Percentiles rank a stretch among this genome's conserved stretches.
These are phyloP conservation scores for Cladophialophora yegresii DNA, from an alignment of 2,329 filamentous ascomycete genomes.

Conservation along the genomic window DNA sequence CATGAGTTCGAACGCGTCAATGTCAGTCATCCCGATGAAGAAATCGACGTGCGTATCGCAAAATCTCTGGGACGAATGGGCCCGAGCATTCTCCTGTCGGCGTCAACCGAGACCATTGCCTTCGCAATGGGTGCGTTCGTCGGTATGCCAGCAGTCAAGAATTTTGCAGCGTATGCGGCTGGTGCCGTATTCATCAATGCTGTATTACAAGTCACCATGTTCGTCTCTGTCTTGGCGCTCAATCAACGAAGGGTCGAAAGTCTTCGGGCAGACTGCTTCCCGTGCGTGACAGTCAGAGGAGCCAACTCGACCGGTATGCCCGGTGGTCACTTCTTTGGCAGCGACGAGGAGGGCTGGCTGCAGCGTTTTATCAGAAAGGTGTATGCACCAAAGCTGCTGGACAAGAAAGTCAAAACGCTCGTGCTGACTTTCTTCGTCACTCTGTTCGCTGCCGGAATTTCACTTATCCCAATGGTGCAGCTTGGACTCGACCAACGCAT, in stretches of 20 bases:
- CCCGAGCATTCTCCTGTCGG: slow-evolving; percentile 91
- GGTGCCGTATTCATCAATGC: slow-evolving; percentile 97
- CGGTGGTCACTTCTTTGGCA: slow-evolving; percentile 67
- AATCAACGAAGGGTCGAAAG: slow-evolving; percentile 91
- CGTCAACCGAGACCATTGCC: slow-evolving; percentile 88
- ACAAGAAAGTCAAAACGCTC: slow-evolving; percentile 73
- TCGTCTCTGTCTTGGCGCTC: slow-evolving; percentile 83
- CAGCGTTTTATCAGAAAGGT: slow-evolving; percentile 86
- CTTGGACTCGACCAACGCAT: slow-evolving; percentile 93
- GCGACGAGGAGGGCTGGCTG: slow-evolving; percentile 78
- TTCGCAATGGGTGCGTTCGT: slow-evolving; percentile 92
- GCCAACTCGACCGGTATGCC: slow-evolving; percentile 68
- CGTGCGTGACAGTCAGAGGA: slow-evolving; percentile 78
- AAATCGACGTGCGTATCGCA: slow-evolving; percentile 81
- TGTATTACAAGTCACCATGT: slow-evolving; percentile 94
- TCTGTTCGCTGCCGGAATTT: slow-evolving; percentile 80
- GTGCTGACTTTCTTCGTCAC: slow-evolving; percentile 83
- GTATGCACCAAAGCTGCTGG: slow-evolving; percentile 80
- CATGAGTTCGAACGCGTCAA: slow-evolving; percentile 98
- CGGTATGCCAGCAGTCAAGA: slow-evolving; percentile 95
- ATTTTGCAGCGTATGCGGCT: slow-evolving; percentile 95
- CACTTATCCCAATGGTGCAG: slow-evolving; percentile 78
- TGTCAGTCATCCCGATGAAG: slow-evolving; percentile 81
- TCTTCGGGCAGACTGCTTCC: slow-evolving; percentile 85
- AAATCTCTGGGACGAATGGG: slow-evolving; percentile 94